Conservation (phyloP, 306 rosid genomes). For the Pueraria montana region DNA sequence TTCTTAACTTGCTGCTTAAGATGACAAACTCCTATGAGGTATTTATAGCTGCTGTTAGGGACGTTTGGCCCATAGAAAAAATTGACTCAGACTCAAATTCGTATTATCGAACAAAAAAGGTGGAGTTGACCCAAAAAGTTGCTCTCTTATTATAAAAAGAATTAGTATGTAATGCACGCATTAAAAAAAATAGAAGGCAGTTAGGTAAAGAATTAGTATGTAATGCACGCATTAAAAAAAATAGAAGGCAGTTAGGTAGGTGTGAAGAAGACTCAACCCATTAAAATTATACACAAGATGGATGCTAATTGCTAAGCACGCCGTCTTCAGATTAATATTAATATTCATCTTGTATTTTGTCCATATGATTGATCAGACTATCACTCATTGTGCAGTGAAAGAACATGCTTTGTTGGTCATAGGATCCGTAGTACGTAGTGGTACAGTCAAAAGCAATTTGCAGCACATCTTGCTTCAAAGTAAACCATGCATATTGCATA, state of each 20-base stretch:
- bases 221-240: neutral
- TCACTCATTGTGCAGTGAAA: constrained; percentile 25
- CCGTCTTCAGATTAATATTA: neutral
- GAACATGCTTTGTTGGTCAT: constrained; percentile 40
- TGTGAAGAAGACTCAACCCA: constrained; percentile 36
- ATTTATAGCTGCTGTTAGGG: constrained; percentile 53
- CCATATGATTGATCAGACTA: constrained; percentile 7
- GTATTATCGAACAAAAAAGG: neutral
- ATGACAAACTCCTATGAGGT: constrained; percentile 22
- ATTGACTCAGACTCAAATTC: neutral
- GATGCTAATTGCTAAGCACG: constrained; percentile 21
- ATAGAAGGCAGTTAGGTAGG: constrained; percentile 9
- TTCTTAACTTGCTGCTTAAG: constrained; percentile 42
- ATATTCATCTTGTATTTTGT: neutral
- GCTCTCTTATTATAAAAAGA: constrained; percentile 7
- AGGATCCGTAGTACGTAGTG: constrained; percentile 55
- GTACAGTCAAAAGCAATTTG: constrained; percentile 43
- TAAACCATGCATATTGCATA: constrained; percentile 5
- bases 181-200: too few relatives aligned
- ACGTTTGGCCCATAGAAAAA: constrained; percentile 27
- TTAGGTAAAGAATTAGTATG: neutral
- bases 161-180: neutral
- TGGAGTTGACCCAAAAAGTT: constrained; percentile 41
- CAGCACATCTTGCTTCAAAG: neutral
- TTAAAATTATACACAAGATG: constrained; percentile 25